Base-by-base conservation (phyloP, 1,139 yeast species). In the Hyphopichia buzzinii region DNA sequence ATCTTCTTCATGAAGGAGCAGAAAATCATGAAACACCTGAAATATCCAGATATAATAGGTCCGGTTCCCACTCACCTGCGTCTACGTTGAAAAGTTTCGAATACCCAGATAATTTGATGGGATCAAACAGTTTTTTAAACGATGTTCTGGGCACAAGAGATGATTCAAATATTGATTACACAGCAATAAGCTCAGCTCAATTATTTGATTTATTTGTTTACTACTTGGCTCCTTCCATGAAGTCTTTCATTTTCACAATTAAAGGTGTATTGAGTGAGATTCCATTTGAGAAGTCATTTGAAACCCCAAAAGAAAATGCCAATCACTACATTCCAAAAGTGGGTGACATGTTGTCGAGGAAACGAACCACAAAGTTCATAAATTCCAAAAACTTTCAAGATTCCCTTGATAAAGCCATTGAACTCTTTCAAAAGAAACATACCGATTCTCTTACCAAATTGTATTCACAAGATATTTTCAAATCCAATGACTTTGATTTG, bases 151-250 rank as follows among this genome's bases (percentile, higher is more conserved):
- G 40, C 6, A 40, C 40, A 16, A 48, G 47, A n/a, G 44, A 42
- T 8, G 40, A 46, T 22, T 16, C n/a, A 7, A 33, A 43, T 21
- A 34, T 31, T 26, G 57, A 51, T 26, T 50, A 52, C 16, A 52
- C 56, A 8, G 75, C 69, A 1, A 58, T 61, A 8, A 62, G 67
- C 38, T 61, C 80, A 0, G 57, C 64, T 17, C 82, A 79, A 46
- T 60, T 84, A 15, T 84, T 84, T 55, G 80, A 79, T 38, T 53
- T 82, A 30, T 86, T 85, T 55, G 79, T 82, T 3, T 74, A 73
- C 44, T 72, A 81, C 47, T 63, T 86, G 33, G 85, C 90, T 0
- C 94, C 95, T 0, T 81, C 90, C 0, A 73, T 84, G 57, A 77
- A 78, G 49, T 79, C 88, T 2, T 78, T 81, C 44, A 71, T 79